phyloP scores from a whole-genome alignment of 2,329 filamentous ascomycete species.

The Aspergillus ochraceoroseus region DNA sequence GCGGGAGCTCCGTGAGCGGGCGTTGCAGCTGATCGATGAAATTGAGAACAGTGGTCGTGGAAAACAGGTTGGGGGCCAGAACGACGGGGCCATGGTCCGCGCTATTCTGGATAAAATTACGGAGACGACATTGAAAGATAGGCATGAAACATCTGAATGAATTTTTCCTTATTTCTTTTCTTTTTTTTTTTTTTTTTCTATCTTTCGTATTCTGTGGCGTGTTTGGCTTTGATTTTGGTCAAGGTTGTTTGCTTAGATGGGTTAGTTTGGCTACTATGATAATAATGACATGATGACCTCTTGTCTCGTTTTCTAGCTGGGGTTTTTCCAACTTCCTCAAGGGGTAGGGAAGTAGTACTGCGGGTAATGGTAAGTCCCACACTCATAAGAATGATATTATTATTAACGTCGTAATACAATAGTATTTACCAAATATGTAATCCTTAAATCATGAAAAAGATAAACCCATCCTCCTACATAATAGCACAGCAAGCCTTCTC shows the following conservation, averaged over 20 bases:
- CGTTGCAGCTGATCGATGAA: conserved; percentile 58
- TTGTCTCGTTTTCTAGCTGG: too few species aligned
- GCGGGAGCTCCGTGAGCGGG: conserved; percentile 58
- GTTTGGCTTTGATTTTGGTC: neutral
- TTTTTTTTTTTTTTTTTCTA: neutral
- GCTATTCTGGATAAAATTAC: conserved; percentile 66
- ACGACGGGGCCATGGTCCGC: conserved; percentile 55
- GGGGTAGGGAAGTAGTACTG: too few species aligned
- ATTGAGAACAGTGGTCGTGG: conserved; percentile 50
- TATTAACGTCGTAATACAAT: too few species aligned
- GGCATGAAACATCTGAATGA: conserved; percentile 5
- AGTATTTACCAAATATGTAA: too few species aligned
- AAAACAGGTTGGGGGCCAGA: conserved; percentile 42
- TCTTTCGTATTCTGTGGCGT: neutral
- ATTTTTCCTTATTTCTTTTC: neutral
- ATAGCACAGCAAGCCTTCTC: conserved; percentile 67
- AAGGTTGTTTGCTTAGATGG: neutral
- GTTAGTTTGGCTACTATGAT: neutral
- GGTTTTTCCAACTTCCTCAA: too few species aligned
- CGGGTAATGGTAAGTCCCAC: too few species aligned
- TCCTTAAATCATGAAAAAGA: too few species aligned
- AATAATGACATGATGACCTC: neutral
- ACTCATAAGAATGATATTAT: too few species aligned
- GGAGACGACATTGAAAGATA: conserved; percentile 34
- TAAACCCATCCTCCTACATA: conserved; percentile 58